Percentiles rank a stretch among this genome's conserved stretches.
These are phyloP conservation scores for Verticillium zaregamsianum DNA, from an alignment of 2,329 filamentous ascomycete species.

Conservation along the genomic window DNA sequence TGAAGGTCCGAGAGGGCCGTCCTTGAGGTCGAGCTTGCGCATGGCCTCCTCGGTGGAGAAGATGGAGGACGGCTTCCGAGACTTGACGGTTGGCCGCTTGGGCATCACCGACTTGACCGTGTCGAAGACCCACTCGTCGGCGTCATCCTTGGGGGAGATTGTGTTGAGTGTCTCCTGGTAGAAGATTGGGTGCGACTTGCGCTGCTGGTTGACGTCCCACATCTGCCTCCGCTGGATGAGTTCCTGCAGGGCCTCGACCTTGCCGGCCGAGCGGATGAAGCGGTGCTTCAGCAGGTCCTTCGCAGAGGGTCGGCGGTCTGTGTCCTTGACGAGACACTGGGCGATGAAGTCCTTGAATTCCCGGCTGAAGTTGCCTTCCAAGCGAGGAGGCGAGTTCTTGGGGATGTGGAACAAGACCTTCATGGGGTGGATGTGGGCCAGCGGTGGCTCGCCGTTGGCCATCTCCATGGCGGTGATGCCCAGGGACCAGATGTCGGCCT, in stretches of 20 bases:
- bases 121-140: slow-evolving; percentile 94
- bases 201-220: slow-evolving; percentile 70
- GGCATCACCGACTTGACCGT: slow-evolving; percentile 74
- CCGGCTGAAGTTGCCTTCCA: slow-evolving; percentile 82
- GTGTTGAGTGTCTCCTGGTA: slow-evolving; percentile 89
- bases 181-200: slow-evolving; percentile 70
- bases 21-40: slow-evolving; percentile 56
- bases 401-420: slow-evolving; percentile 90
- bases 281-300: slow-evolving; percentile 84
- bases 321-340: slow-evolving; percentile 88
- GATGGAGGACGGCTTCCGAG: slow-evolving; percentile 53
- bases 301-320: slow-evolving; percentile 76
- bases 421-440: slow-evolving; percentile 85
- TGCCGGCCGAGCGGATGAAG: slow-evolving; percentile 84
- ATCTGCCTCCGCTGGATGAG: slow-evolving; percentile 78
- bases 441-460: slow-evolving; percentile 82
- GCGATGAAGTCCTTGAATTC: slow-evolving; percentile 94
- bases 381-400: slow-evolving; percentile 76
- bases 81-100: slow-evolving; percentile 48
- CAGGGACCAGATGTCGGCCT: slow-evolving; percentile 90
- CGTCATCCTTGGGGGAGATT: slow-evolving; percentile 61
- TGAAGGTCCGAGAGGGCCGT: slow-evolving; percentile 52
- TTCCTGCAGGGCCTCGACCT: slow-evolving; percentile 82
- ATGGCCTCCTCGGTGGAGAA: slow-evolving; percentile 57
- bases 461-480: slow-evolving; percentile 91